phyloP scores from a whole-genome alignment of 768 basidiomycete genomes.

The Hortiboletus flavorubellus region DNA sequence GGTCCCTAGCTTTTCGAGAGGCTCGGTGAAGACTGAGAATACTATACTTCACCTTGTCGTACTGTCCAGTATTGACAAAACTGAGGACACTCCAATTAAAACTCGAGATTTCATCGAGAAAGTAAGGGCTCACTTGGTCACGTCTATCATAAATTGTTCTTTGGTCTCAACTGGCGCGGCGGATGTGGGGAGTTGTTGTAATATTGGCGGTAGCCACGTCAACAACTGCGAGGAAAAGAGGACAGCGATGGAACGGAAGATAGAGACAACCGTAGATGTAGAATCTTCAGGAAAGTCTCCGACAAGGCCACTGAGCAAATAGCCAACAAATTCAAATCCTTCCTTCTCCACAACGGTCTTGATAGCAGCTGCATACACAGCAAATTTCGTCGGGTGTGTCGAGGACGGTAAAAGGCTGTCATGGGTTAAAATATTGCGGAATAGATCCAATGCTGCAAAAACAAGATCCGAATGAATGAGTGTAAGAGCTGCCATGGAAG shows the following conservation, averaged over 20 bases:
- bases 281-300: slow-evolving; percentile 89
- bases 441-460: slow-evolving; percentile 77
- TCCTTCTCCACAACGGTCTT: slow-evolving; percentile 60
- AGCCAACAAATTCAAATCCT: slow-evolving; percentile 67
- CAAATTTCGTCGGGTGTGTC: slow-evolving; percentile 55
- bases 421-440: slow-evolving; percentile 72
- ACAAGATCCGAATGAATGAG: slow-evolving; percentile 81
- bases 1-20: slow-evolving; percentile 70
- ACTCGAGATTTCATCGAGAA: neutral
- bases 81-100: slow-evolving; percentile 35
- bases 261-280: slow-evolving; percentile 64
- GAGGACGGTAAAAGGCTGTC: slow-evolving; percentile 57
- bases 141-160: slow-evolving; percentile 66
- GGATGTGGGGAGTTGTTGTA: slow-evolving; percentile 65
- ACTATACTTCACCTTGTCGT: slow-evolving; percentile 81
- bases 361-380: slow-evolving; percentile 61
- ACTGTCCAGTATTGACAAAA: slow-evolving; percentile 59
- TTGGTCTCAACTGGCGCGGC: slow-evolving; percentile 64
- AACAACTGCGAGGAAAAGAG: slow-evolving; percentile 69
- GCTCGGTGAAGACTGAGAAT: slow-evolving; percentile 68
- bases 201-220: slow-evolving; percentile 65
- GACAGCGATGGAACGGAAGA: slow-evolving; percentile 66
- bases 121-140: slow-evolving; percentile 58
- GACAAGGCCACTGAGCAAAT: slow-evolving; percentile 73
- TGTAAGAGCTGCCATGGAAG: slow-evolving; percentile 73